These are phyloP conservation scores for Pseudogymnoascus sp. DNA, from an alignment of 2,329 filamentous ascomycete species.

Conservation along the genomic window DNA sequence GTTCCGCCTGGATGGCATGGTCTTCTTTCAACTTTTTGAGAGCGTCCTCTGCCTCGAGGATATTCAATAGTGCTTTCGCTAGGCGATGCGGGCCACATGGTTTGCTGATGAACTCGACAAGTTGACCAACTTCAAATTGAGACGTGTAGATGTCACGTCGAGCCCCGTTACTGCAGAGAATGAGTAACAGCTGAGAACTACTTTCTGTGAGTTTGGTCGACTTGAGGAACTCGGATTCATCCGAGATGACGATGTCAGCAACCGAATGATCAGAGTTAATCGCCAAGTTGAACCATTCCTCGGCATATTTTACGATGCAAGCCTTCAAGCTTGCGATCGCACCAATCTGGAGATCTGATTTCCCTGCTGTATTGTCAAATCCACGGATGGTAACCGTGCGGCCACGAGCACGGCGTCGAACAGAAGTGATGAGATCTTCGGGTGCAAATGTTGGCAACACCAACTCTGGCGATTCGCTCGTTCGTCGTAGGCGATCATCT, in stretches of 20 bases:
- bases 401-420: constrained; percentile 16
- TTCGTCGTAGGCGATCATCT: constrained; percentile 3
- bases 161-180: constrained; percentile 18
- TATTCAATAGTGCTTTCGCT: constrained; percentile 20
- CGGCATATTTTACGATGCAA: constrained; percentile 19
- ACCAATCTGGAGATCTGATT: constrained; percentile 13
- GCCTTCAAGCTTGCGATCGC: constrained; percentile 16
- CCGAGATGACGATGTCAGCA: constrained; percentile 19
- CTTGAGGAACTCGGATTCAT: constrained; percentile 17
- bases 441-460: background rate
- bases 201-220: constrained; percentile 9
- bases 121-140: constrained; percentile 13
- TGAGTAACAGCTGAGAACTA: constrained; percentile 14
- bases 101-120: constrained; percentile 20
- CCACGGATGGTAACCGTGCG: constrained; percentile 19
- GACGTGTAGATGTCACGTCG: constrained; percentile 16
- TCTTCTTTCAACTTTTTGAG: background rate
- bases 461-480: background rate
- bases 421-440: constrained; percentile 14
- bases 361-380: constrained; percentile 14
- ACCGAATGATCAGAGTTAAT: constrained; percentile 8
- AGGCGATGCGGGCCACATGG: constrained; percentile 22
- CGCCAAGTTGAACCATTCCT: constrained; percentile 18
- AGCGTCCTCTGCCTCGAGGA: constrained; percentile 19
- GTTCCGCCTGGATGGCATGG: background rate